These are phyloP conservation scores for Flammula alnicola DNA, from an alignment of 1,284 basidiomycete species.

Conservation along the genomic window DNA sequence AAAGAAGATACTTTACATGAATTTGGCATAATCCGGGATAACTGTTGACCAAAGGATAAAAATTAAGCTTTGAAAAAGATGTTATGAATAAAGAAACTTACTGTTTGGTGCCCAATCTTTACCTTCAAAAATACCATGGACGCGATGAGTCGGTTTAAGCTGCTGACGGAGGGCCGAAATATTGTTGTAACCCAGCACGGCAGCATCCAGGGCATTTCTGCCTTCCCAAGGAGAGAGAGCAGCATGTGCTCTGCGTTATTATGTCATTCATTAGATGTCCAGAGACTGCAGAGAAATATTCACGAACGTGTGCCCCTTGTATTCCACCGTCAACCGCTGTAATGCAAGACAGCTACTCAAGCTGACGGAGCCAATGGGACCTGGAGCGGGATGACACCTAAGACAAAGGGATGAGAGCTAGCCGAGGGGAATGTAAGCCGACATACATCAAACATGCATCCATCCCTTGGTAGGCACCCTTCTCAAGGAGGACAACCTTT, in stretches of 20 bases:
- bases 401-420: neutral
- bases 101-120: conserved; percentile 67
- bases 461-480: conserved; percentile 69
- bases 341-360: conserved; percentile 58
- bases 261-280: neutral
- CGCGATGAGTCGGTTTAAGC: conserved; percentile 60
- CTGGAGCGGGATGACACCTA: conserved; percentile 70
- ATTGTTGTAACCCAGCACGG: conserved; percentile 72
- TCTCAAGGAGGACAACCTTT: conserved; percentile 65
- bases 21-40: conserved; percentile 78
- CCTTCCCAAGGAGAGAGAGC: conserved; percentile 77
- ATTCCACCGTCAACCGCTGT: conserved; percentile 54
- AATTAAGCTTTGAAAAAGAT: neutral
- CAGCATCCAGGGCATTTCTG: conserved; percentile 77
- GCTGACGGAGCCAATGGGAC: conserved; percentile 57
- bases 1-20: conserved; percentile 46
- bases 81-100: conserved; percentile 30
- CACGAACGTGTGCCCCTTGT: conserved; percentile 60
- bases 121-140: conserved; percentile 70
- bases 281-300: neutral
- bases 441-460: conserved; percentile 68
- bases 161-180: conserved; percentile 78
- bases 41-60: conserved; percentile 49
- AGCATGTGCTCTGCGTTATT: conserved; percentile 62
- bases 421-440: conserved; percentile 15